Conservation (phyloP, 208 protist genomes). For the Trichomonas tenax region DNA sequence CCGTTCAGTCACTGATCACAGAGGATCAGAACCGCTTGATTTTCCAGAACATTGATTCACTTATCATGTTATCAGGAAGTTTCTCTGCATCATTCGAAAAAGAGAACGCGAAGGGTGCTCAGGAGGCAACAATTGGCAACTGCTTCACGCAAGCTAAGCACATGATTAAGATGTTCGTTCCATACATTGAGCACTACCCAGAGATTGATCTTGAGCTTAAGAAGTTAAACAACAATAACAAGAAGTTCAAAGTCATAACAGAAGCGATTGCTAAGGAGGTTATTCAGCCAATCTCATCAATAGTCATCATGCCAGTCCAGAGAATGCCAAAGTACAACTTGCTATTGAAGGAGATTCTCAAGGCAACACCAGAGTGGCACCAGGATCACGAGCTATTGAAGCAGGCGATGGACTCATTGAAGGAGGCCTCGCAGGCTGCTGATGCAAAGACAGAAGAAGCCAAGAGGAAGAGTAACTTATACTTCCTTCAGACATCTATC, state of each 20-base stretch:
- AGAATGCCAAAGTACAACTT: not conserved
- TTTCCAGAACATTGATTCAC: not conserved
- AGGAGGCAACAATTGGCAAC: not conserved
- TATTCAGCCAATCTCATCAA: not conserved
- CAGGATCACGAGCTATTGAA: not conserved
- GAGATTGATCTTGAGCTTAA: not conserved
- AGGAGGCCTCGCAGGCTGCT: not conserved
- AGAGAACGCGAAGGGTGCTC: not conserved
- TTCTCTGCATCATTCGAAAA: not conserved
- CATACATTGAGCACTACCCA: not conserved
- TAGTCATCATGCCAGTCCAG: not conserved
- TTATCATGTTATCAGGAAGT: not conserved
- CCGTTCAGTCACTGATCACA: not conserved
- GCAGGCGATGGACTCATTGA: not conserved
- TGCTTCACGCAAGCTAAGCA: not conserved
- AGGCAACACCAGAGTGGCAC: conserved; percentile 1
- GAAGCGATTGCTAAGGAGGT: not conserved
- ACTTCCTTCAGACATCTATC: not conserved
- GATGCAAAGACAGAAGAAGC: not conserved
- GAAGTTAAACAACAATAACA: not conserved
- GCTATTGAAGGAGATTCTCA: not conserved
- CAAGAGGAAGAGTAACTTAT: not conserved
- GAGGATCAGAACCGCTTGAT: not conserved
- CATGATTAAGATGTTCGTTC: not conserved
- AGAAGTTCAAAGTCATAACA: not conserved